Evolutionary conservation across 306 rosid species (phyloP).

Genomic region (Geum urbanum): DNA sequence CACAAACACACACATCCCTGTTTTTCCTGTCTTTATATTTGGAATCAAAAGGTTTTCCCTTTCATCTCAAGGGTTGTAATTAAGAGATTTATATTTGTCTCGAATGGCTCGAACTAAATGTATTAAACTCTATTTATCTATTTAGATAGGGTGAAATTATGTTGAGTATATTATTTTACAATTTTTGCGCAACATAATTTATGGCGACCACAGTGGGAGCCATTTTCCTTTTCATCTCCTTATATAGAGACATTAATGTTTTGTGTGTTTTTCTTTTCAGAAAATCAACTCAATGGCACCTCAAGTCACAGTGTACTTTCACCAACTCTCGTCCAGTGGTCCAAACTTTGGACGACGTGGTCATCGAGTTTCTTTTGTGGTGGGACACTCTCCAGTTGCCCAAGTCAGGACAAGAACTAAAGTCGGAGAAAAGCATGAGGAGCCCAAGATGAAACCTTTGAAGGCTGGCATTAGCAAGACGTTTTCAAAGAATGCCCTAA

Average conservation of each 20-base stretch:
- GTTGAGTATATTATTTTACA: no score
- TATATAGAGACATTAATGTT: neutral
- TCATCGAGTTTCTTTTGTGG: neutral
- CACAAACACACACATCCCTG: no score
- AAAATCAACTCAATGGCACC: conserved; percentile 1
- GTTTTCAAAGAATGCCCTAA: neutral
- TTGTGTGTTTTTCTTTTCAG: no score
- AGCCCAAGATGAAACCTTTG: neutral
- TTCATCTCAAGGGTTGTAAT: neutral
- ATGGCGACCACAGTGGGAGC: neutral
- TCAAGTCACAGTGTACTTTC: neutral
- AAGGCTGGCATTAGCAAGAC: neutral
- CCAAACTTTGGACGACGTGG: neutral
- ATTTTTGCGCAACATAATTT: neutral
- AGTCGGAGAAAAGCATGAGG: neutral
- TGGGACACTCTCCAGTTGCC: neutral
- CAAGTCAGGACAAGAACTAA: neutral
- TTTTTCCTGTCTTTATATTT: no score
- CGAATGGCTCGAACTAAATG: neutral
- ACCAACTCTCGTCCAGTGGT: neutral
- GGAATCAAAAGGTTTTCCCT: neutral
- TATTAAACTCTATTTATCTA: no score
- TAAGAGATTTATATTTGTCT: neutral
- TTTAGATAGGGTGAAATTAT: no score
- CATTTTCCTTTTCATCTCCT: neutral